Evolutionary conservation across 2,329 filamentous ascomycete species (phyloP), one percentile per base, ranked within the genome.

Genomic region (Aureobasidium musti): DNA sequence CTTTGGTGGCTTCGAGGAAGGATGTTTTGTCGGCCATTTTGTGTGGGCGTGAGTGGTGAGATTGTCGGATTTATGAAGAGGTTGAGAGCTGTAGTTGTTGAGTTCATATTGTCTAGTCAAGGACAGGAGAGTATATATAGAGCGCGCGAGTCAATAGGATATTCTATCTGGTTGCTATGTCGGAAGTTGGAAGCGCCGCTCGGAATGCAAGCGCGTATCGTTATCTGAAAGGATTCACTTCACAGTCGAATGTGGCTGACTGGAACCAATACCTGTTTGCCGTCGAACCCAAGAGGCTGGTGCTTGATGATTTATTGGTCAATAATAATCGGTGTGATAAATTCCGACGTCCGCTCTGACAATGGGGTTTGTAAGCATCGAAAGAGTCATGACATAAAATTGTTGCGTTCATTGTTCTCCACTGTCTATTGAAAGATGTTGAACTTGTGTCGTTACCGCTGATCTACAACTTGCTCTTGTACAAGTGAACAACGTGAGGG

Each of bases 401-500:
- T 21, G 13, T 11, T 45, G n/a, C n/a, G 3, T 21, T 47, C 21
- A 45, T 45, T 45, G 19, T 45, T 11, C 7, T 45, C n/a, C n/a
- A n/a, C n/a, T n/a, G n/a, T n/a, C n/a, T n/a, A n/a, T n/a, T n/a
- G n/a, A n/a, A n/a, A n/a, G n/a, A n/a, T n/a, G n/a, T n/a, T n/a
- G n/a, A n/a, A n/a, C 5, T 39, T 39, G 14, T 39, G 33, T 39
- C 35, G 35, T 39, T 5, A 5, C 35, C 5, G 3, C 35, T 39
- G 14, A 23, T 71, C 19, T 47, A 65, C 6, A 65, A 70, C 50
- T 74, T 75, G 52, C 68, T 67, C 78, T 81, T 81, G 73, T 81
- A 82, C 23, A 79, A 74, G 71, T 82, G 80, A 39, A 81, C 77
- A 30, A 80, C 80, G 60, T 79, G 80, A 19, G 79, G 76, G 70